Conservation (phyloP, 305 asterid genomes). For the Solanum chacoense region DNA sequence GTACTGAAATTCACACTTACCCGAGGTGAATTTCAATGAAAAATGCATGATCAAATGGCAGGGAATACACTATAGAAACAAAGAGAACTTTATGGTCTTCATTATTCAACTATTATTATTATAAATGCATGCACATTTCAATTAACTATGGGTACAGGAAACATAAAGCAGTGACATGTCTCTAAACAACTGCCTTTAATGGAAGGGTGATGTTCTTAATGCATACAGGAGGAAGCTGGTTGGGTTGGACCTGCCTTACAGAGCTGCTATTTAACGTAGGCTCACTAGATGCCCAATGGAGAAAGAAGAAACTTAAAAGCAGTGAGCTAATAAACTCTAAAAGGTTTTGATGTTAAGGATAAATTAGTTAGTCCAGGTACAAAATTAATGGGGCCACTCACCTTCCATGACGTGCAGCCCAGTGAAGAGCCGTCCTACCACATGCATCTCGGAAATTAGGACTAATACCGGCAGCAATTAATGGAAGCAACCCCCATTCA, state of each 20-base stretch:
- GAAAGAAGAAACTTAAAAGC: not conserved
- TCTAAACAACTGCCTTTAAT: not conserved
- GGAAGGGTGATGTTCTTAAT: not conserved
- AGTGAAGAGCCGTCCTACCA: slow-evolving; percentile 25
- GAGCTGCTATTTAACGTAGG: not conserved
- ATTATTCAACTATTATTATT: not conserved
- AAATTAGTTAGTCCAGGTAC: not conserved
- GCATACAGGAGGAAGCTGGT: not conserved
- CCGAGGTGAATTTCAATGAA: not conserved
- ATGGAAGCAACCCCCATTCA: slow-evolving; percentile 14
- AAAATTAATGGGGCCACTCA: not conserved
- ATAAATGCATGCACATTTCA: not conserved
- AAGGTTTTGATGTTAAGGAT: not conserved
- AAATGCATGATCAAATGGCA: not conserved
- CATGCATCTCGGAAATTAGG: slow-evolving; percentile 22
- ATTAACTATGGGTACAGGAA: not conserved
- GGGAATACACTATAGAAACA: not conserved
- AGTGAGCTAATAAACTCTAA: not conserved
- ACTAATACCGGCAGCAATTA: slow-evolving; percentile 13
- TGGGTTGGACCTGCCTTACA: not conserved
- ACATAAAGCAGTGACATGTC: not conserved
- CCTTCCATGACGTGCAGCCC: slow-evolving; percentile 26
- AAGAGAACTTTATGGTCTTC: not conserved
- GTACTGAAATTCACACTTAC: not conserved
- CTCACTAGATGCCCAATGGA: not conserved